A percentile compares a stretch with the other conserved stretches of the same genome.
phyloP scores from a whole-genome alignment of 306 rosid genomes.

The Abrus pulchellus region DNA sequence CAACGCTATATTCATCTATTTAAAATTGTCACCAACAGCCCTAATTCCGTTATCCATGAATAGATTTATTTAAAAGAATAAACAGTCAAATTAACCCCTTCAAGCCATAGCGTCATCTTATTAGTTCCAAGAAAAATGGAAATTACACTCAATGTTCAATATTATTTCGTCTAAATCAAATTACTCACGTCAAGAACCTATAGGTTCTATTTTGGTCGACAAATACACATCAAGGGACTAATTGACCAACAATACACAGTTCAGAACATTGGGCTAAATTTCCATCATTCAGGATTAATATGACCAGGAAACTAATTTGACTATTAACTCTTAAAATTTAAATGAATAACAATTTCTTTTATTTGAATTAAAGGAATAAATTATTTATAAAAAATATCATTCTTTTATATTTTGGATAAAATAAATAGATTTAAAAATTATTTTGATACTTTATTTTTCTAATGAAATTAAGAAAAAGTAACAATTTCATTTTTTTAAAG shows the following conservation, averaged over 20 bases:
- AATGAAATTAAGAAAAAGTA: no score
- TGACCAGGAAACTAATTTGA: not conserved
- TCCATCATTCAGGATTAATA: not conserved
- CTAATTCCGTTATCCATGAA: not conserved
- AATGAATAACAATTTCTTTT: not conserved
- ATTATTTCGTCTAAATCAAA: not conserved
- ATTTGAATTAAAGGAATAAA: no score
- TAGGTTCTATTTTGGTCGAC: not conserved
- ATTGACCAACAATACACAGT: no score
- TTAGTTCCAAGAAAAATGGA: slow-evolving; percentile 1
- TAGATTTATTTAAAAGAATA: not conserved
- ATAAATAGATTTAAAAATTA: no score
- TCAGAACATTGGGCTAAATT: not conserved
- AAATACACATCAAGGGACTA: not conserved
- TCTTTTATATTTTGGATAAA: no score
- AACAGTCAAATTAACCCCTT: not conserved
- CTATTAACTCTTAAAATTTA: not conserved
- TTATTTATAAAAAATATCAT: no score
- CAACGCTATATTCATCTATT: slow-evolving; percentile 9
- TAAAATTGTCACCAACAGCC: not conserved
- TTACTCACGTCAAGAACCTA: not conserved
- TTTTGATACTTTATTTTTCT: no score
- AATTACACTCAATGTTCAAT: not conserved
- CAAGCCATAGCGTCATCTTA: not conserved
- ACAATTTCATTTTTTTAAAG: no score